Evolutionary conservation across 495 filamentous ascomycete species (phyloP).

Genomic region (Podospora appendiculata): DNA sequence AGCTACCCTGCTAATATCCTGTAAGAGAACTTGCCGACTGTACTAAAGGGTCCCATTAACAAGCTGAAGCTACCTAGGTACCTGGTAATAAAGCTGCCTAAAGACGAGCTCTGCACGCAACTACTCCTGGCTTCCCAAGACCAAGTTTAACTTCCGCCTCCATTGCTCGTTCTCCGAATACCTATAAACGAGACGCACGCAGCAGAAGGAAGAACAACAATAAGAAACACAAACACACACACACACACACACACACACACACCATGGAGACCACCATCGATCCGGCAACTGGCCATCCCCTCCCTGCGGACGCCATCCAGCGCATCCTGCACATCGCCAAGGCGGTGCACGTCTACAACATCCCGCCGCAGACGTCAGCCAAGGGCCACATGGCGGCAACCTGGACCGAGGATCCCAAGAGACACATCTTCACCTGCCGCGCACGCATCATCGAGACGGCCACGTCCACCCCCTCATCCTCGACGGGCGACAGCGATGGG

Average conservation of each 20-base stretch:
- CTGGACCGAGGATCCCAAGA: conserved; percentile 65
- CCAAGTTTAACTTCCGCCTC: too few species aligned
- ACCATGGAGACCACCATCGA: conserved; percentile 41
- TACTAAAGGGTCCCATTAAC: too few species aligned
- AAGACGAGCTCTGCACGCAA: too few species aligned
- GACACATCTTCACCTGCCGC: conserved; percentile 75
- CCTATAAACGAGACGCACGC: too few species aligned
- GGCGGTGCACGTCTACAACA: conserved; percentile 70
- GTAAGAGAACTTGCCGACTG: too few species aligned
- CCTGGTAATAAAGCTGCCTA: too few species aligned
- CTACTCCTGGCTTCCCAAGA: too few species aligned
- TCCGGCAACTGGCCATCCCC: conserved; percentile 48
- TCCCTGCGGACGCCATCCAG: conserved; percentile 65
- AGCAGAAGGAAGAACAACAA: too few species aligned
- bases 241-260: neutral
- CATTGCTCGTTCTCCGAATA: too few species aligned
- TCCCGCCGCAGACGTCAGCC: conserved; percentile 59
- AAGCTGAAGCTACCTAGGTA: too few species aligned
- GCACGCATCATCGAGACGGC: conserved; percentile 73
- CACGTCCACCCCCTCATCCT: conserved; percentile 22
- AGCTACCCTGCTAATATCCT: too few species aligned
- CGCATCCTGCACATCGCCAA: conserved; percentile 64
- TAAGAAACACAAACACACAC: neutral
- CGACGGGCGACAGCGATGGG: conserved; percentile 16
- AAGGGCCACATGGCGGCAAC: conserved; percentile 64